Evolutionary conservation across 2,329 filamentous ascomycete genomes (phyloP).

Genomic region (Cordyceps javanica): DNA sequence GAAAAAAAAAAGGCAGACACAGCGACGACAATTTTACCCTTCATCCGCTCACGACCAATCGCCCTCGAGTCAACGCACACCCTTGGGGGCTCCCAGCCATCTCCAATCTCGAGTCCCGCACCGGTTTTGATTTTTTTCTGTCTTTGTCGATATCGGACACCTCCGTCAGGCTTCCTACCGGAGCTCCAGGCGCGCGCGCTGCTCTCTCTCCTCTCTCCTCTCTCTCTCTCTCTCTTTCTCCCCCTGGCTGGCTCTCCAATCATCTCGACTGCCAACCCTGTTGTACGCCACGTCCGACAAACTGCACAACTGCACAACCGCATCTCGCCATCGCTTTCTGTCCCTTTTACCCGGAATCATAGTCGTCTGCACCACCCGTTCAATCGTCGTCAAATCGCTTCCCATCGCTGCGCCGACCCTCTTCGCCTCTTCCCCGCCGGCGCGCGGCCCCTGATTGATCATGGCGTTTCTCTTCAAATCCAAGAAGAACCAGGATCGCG

Average conservation of each 20-base stretch:
- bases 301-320: background rate
- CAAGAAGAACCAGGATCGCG: constrained; percentile 67
- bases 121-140: constrained; percentile 1
- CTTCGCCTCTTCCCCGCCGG: constrained; percentile 22
- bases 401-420: constrained; percentile 18
- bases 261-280: background rate
- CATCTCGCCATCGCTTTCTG: background rate
- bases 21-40: constrained; percentile 1
- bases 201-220: background rate
- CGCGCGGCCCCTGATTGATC: constrained; percentile 36
- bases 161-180: background rate
- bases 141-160: background rate
- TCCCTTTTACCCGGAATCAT: background rate
- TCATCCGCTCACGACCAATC: constrained; percentile 1
- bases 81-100: constrained; percentile 32
- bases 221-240: constrained; percentile 8
- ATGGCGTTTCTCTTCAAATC: constrained; percentile 83
- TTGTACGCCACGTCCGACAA: background rate
- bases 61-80: background rate
- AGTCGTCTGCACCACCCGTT: background rate
- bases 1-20: constrained; percentile 12
- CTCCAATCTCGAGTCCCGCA: constrained; percentile 28
- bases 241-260: too few relatives aligned
- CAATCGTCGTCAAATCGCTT: constrained; percentile 5
- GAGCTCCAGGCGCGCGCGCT: background rate